Percentiles rank a stretch among this genome's conserved stretches.
Evolutionary conservation across 2,329 filamentous ascomycete genomes (phyloP).

Genomic region (Cytospora piceicola): DNA sequence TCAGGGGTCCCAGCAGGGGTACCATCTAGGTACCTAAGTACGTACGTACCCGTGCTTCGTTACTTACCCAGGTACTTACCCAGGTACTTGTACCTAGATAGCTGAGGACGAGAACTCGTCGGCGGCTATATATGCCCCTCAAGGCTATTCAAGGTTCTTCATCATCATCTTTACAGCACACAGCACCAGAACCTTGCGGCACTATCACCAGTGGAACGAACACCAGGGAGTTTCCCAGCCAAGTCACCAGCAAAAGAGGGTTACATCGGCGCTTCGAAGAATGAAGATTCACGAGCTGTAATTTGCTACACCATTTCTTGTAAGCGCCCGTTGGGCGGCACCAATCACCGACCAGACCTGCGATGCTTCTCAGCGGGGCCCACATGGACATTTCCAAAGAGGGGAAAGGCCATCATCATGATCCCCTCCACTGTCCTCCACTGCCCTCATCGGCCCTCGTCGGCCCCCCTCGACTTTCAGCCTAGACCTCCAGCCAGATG

Average conservation of each 20-base stretch:
- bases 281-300: constrained; percentile 14
- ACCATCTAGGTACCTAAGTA: too few species aligned
- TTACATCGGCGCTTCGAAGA: constrained; percentile 27
- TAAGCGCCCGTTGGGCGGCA: constrained; percentile 28
- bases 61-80: too few species aligned
- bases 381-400: constrained; percentile 17
- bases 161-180: too few species aligned
- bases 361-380: constrained; percentile 22
- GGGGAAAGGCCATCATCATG: constrained; percentile 14
- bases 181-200: neutral
- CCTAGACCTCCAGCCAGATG: constrained; percentile 18
- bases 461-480: too few species aligned
- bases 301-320: constrained; percentile 25
- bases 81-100: too few species aligned
- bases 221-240: neutral
- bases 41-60: too few species aligned
- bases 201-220: neutral
- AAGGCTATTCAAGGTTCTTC: neutral
- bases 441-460: neutral
- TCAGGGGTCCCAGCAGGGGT: too few species aligned
- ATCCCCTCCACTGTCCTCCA: constrained; percentile 8
- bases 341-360: constrained; percentile 24
- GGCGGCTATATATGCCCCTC: constrained; percentile 23
- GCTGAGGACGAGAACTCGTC: constrained; percentile 5
- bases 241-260: constrained; percentile 15